Evolutionary conservation across 768 basidiomycete genomes (phyloP), one percentile per base, ranked within the genome.

Genomic region (Leccinum variicolor): DNA sequence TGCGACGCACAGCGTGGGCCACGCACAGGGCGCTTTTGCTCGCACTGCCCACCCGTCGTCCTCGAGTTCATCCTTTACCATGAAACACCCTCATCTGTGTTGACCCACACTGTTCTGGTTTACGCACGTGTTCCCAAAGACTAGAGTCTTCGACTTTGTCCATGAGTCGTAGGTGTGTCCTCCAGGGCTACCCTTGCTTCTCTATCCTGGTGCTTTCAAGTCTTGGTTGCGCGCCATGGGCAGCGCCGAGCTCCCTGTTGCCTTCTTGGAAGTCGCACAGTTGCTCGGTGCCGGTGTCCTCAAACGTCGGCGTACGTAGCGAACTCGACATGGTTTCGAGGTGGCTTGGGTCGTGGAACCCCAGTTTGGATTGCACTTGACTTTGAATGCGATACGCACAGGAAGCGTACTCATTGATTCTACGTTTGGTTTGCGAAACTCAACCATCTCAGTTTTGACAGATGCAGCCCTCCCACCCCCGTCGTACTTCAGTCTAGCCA

Each of bases 181-280:
- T 26, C 5, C 48, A 14, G 49, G 52, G 59, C 49, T 60, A 9
- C 52, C 63, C 52, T 33, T 58, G 57, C 64, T 57, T 50, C 69
- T 74, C 76, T 74, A 77, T 63, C 77, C 80, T 81, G 84, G 84
- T 69, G 77, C 77, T 69, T 83, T 84, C 78, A 58, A 57, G 77
- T 66, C 66, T 62, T 69, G 64, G 79, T 79, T 74, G 77, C 75
- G 75, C 73, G 71, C 83, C 84, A 81, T 81, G 79, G 79, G 70
- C 76, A 74, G 66, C 75, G 69, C 50, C 33, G 45, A 57, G 34
- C 19, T 43, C 55, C 62, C 60, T 64, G 65, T 56, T 54, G 63
- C 62, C 64, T 58, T 46, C 50, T 49, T 43, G 48, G 39, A 64
- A 58, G 58, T 49, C 46, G 60, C 54, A 49, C 49, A 59, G 70